Conservation (phyloP, 2,329 filamentous ascomycete species). For the Xylaria sp. region DNA sequence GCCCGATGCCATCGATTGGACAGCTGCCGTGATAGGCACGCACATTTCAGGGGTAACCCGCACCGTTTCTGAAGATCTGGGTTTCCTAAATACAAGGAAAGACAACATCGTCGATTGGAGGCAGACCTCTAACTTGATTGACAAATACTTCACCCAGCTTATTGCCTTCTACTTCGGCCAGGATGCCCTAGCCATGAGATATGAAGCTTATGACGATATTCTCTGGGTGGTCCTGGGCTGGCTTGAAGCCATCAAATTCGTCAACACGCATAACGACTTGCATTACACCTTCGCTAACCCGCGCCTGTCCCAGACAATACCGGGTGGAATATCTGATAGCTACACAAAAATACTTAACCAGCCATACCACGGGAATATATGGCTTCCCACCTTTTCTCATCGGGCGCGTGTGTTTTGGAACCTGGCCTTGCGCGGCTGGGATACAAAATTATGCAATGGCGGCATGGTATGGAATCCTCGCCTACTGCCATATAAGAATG, state of each 20-base stretch:
- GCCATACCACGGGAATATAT: constrained; percentile 81
- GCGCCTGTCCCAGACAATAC: constrained; percentile 31
- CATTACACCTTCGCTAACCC: constrained; percentile 60
- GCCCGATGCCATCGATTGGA: constrained; percentile 93
- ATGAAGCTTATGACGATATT: constrained; percentile 89
- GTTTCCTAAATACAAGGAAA: constrained; percentile 47
- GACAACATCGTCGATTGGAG: constrained; percentile 55
- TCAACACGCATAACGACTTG: constrained; percentile 72
- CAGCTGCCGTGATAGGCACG: constrained; percentile 83
- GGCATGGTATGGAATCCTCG: constrained; percentile 93
- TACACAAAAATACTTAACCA: constrained; percentile 49
- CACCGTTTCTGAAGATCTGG: constrained; percentile 72
- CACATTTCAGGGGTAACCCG: constrained; percentile 78
- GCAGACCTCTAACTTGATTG: constrained; percentile 79
- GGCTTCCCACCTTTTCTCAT: constrained; percentile 81
- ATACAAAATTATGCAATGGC: constrained; percentile 80
- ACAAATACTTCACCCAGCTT: constrained; percentile 81
- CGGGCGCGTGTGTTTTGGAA: constrained; percentile 88
- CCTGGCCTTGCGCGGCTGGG: constrained; percentile 81
- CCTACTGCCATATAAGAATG: constrained; percentile 88
- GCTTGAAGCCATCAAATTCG: constrained; percentile 83
- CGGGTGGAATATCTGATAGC: not conserved
- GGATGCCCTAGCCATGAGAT: constrained; percentile 77
- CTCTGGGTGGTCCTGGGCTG: constrained; percentile 94
- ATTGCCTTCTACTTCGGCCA: constrained; percentile 88